Evolutionary conservation across 768 basidiomycete genomes (phyloP).

Genomic region (Tylopilus plumbeoviolaceoides): DNA sequence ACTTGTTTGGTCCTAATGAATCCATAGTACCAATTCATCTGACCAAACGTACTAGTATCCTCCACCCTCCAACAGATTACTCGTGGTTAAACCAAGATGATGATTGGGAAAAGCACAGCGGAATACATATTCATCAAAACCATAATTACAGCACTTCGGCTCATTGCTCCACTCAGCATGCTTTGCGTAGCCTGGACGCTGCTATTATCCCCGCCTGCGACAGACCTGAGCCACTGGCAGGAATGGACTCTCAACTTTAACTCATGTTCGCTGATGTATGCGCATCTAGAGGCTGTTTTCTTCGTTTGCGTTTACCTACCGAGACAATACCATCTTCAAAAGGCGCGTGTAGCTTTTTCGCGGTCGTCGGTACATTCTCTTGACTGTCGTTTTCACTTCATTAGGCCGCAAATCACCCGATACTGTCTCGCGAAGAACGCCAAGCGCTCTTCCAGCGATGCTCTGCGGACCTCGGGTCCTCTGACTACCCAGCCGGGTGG

Average conservation of each 20-base stretch:
- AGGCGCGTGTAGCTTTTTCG: slow-evolving; percentile 23
- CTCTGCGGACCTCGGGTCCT: slow-evolving; percentile 14
- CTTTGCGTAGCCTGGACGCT: slow-evolving; percentile 31
- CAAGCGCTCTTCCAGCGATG: slow-evolving; percentile 49
- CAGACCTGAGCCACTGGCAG: background rate
- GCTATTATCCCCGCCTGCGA: background rate
- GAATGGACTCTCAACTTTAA: slow-evolving; percentile 14
- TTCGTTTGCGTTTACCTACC: slow-evolving; percentile 49
- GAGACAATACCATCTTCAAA: slow-evolving; percentile 42
- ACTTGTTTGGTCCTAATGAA: too few species aligned
- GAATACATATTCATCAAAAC: slow-evolving; percentile 54
- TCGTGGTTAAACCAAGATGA: slow-evolving; percentile 10
- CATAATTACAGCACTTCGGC: slow-evolving; percentile 42
- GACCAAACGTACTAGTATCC: too few species aligned
- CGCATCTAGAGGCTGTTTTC: slow-evolving; percentile 45
- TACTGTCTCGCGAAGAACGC: slow-evolving; percentile 39
- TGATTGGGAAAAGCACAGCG: slow-evolving; percentile 44
- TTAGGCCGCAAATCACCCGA: slow-evolving; percentile 37
- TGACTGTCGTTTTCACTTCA: background rate
- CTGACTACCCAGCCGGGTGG: slow-evolving; percentile 46
- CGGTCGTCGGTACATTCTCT: background rate
- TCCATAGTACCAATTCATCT: too few species aligned
- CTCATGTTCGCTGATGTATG: slow-evolving; percentile 26
- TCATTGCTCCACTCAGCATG: slow-evolving; percentile 48
- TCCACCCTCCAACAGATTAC: too few species aligned